Base-by-base conservation (phyloP, 2,329 filamentous ascomycete species). In the Pyricularia grisea region DNA sequence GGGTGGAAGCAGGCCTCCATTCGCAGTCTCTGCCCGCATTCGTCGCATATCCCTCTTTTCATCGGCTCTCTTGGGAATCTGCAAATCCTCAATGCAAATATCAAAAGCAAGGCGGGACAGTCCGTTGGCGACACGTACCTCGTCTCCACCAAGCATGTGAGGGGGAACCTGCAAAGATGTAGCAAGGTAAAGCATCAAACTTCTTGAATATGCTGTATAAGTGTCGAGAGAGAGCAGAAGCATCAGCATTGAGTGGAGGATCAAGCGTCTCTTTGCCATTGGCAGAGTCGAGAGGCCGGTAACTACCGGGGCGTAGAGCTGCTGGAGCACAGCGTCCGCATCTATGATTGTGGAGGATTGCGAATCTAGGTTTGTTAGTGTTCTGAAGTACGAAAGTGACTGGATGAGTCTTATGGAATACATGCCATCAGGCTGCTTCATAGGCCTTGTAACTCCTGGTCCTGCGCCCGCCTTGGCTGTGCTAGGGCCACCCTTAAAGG, bases 151-250 rank as follows among this genome's bases (percentile, higher is more conserved):
- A 12, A 95, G 82, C 3, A 88, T 79, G 42, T 84, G 84, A 28
- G 89, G 78, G 0, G 90, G 85, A 30, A 97, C 80, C n/a, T 88
- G 83, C 11, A 97, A 81, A 7, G 90, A 92, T 1, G 89, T 90
- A 1, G 90, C 84, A 60, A 94, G 77, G 72, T 91, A 84, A 20
- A 93, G 80, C 68, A 97, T 82, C 25, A 95, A 80, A 2, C 92
- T 82, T 14, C 92, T 87, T 3, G 92, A 91, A 74, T 92, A 89
- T 4, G 91, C 87, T 61, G 84, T 87, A 77, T 95, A 97, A 71
- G 91, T 87, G 74, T 95, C 89, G 17, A 96, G 80, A 2, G 91
- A 93, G 2, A 97, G 80, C 6, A 94, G 75, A 30, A 95, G 81
- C 2, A 97, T 81, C 0, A 96, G 81, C 60, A 93, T 80, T 0